Evolutionary conservation across 2,329 filamentous ascomycete genomes (phyloP), one percentile per base, ranked within the genome.

Genomic region (Diaporthe capsici): DNA sequence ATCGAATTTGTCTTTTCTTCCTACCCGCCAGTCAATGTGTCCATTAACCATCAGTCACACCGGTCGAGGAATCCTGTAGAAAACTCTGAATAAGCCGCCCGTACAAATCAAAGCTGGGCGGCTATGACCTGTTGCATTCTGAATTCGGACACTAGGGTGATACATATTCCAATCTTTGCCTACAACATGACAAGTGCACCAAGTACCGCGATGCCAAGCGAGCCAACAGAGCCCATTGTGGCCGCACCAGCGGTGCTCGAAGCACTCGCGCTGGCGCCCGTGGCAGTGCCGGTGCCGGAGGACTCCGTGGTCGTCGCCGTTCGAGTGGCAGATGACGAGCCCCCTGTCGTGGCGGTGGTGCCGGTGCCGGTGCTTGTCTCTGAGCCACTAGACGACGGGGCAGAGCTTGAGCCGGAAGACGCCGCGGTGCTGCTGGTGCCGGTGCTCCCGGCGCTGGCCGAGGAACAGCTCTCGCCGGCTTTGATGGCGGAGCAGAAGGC

Each of bases 401-500:
- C 0, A 17, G 53, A 55, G 20, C 22, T 13, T 15, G 53, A 25
- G 37, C 12, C 37, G 39, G 44, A 42, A 47, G 70, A 61, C 20
- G 55, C 10, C 2, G 39, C 28, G n/a, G 15, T 57, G 49, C 37
- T 51, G 44, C 28, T 31, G 15, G 31, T 53, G 65, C 37, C 31
- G 47, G 51, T 31, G 20, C n/a, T 53, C 13, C 61, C 53, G 42
- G 61, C 25, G n/a, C 60, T 68, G n/a, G 74, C 72, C 1, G 74
- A 51, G 20, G 74, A 76, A 31, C 74, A 76, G 34, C n/a, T 47
- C 7, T 63, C 39, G 53, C 74, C 74, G 42, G 42, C 71, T 4
- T 76, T 68, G 74, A 73, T 67, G 60, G 71, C 71, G 31, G 58
- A 61, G 42, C 74, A 76, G 61, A 76, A 73, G 1, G 70, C 47